Evolutionary conservation across 352 stramenopile species (phyloP).

Genomic region (Pythium plurisporium): DNA sequence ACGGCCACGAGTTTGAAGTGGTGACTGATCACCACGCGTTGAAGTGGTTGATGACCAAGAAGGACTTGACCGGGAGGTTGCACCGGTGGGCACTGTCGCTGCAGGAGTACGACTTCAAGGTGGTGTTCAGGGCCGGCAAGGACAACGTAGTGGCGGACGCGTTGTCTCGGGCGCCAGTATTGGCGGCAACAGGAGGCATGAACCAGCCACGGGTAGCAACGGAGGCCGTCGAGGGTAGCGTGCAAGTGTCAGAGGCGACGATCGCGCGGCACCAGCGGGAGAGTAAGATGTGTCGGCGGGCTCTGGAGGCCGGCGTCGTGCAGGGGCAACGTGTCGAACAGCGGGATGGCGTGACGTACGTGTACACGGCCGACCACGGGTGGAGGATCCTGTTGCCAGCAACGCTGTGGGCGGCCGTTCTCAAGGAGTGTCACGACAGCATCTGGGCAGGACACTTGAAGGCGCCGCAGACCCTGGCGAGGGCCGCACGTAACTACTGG

Average conservation of each 20-base stretch:
- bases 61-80: constrained; percentile 2
- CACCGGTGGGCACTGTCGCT: constrained; percentile 19
- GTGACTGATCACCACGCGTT: constrained; percentile 25
- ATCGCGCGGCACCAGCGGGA: not conserved
- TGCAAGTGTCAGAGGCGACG: constrained; percentile 8
- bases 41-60: constrained; percentile 19
- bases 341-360: not conserved
- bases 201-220: too few relatives aligned
- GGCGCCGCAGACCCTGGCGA: constrained; percentile 12
- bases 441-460: constrained; percentile 13
- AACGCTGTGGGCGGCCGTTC: constrained; percentile 3
- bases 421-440: constrained; percentile 13
- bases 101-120: constrained; percentile 23
- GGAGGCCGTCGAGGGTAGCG: too few relatives aligned
- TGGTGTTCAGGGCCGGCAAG: constrained; percentile 8
- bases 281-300: constrained; percentile 6
- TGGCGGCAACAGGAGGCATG: not conserved
- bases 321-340: not conserved
- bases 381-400: constrained; percentile 9
- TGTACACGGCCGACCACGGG: not conserved
- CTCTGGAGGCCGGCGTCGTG: not conserved
- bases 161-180: constrained; percentile 17
- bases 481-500: constrained; percentile 6
- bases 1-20: constrained; percentile 15
- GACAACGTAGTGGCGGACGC: constrained; percentile 19